Evolutionary conservation across 495 filamentous ascomycete species (phyloP).

Genomic region (Extremus antarcticus): DNA sequence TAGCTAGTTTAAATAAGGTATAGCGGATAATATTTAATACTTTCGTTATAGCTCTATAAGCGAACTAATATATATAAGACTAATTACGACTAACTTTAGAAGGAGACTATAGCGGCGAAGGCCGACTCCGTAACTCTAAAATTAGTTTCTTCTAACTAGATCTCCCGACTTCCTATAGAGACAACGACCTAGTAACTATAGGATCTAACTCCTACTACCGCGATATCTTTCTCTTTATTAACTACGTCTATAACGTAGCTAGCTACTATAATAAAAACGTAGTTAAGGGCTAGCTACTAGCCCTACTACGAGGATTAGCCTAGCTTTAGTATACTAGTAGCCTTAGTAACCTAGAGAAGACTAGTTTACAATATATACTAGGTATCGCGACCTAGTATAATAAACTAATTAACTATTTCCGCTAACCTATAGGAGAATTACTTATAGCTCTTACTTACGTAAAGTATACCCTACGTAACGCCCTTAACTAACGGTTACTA

Average conservation of each 20-base stretch:
- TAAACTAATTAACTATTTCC: neutral
- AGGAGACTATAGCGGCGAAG: neutral
- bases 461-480: neutral
- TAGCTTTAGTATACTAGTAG: neutral
- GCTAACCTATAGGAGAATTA: neutral
- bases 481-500: neutral
- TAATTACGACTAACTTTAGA: neutral
- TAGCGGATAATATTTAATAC: neutral
- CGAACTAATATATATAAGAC: neutral
- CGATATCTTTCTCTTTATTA: neutral
- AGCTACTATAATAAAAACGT: neutral
- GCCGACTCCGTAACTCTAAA: neutral
- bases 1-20: neutral
- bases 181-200: neutral
- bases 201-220: neutral
- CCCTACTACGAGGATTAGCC: neutral
- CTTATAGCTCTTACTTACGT: neutral
- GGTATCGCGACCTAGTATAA: neutral
- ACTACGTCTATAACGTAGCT: neutral
- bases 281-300: neutral
- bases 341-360: neutral
- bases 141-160: neutral
- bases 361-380: neutral
- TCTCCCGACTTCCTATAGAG: neutral
- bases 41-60: neutral